A percentile compares a stretch with the other conserved stretches of the same genome.
phyloP scores from a whole-genome alignment of 1,284 basidiomycete species.

The Cronartium ribicola region DNA sequence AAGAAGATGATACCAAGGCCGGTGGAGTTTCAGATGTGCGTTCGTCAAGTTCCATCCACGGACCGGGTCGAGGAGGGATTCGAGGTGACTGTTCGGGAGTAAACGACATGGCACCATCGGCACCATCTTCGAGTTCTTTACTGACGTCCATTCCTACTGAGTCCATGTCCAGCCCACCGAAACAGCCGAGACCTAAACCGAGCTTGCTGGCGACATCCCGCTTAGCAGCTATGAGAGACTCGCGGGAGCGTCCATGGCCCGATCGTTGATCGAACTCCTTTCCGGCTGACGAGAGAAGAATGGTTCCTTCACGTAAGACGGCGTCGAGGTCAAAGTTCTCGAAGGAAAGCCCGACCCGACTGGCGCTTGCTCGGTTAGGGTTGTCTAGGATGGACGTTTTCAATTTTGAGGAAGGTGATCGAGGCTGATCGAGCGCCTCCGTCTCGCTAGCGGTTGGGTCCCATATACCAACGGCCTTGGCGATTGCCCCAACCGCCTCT shows the following conservation, averaged over 20 bases:
- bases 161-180: slow-evolving; percentile 49
- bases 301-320: slow-evolving; percentile 51
- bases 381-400: slow-evolving; percentile 55
- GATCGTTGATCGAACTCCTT: slow-evolving; percentile 52
- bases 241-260: slow-evolving; percentile 47
- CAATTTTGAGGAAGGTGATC: slow-evolving; percentile 5
- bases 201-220: slow-evolving; percentile 50
- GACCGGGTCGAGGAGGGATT: slow-evolving; percentile 6
- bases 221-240: slow-evolving; percentile 52
- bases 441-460: slow-evolving; percentile 56
- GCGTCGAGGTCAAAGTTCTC: slow-evolving; percentile 49
- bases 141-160: slow-evolving; percentile 53
- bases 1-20: slow-evolving; percentile 12
- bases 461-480: slow-evolving; percentile 77
- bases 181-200: slow-evolving; percentile 49
- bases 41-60: slow-evolving; percentile 4
- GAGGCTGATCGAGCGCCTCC: not conserved
- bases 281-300: slow-evolving; percentile 53
- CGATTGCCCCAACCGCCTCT: slow-evolving; percentile 77
- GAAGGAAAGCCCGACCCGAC: slow-evolving; percentile 46
- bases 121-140: slow-evolving; percentile 48
- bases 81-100: slow-evolving; percentile 22
- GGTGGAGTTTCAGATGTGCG: slow-evolving; percentile 7
- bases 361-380: slow-evolving; percentile 58
- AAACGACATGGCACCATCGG: not conserved